Conservation (phyloP, 2,329 filamentous ascomycete genomes). For the Xylaria sp. region DNA sequence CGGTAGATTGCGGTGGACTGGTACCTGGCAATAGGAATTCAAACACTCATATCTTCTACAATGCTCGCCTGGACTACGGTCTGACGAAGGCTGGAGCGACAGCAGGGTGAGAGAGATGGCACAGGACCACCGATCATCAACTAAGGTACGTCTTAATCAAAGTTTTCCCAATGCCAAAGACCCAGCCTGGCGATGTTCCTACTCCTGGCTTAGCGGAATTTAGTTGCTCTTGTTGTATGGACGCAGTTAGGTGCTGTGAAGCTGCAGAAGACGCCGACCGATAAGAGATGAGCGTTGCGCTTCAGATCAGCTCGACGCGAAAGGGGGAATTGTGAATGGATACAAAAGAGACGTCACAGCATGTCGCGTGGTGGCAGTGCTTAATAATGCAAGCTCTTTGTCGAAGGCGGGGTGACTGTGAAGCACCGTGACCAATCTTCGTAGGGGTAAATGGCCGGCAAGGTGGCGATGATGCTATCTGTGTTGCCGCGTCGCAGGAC, state of each 20-base stretch:
- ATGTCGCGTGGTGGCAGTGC: slow-evolving; percentile 24
- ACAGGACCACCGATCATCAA: slow-evolving; percentile 37
- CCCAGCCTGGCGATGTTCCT: slow-evolving; percentile 30
- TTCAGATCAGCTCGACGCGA: neutral
- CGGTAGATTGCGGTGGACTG: slow-evolving; percentile 33
- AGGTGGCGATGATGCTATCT: neutral
- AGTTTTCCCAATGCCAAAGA: slow-evolving; percentile 33
- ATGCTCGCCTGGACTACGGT: slow-evolving; percentile 47
- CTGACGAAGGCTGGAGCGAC: slow-evolving; percentile 39
- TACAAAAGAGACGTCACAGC: slow-evolving; percentile 4
- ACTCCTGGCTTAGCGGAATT: slow-evolving; percentile 26
- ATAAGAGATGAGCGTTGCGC: neutral
- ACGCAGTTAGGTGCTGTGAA: neutral
- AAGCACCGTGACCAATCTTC: neutral
- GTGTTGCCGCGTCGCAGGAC: neutral
- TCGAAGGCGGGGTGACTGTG: neutral
- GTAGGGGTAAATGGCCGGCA: neutral
- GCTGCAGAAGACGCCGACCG: neutral
- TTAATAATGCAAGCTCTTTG: neutral
- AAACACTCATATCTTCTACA: slow-evolving; percentile 51
- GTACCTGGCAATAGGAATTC: slow-evolving; percentile 37
- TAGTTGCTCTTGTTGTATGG: neutral
- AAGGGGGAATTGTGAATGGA: neutral
- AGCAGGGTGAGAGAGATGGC: slow-evolving; percentile 23
- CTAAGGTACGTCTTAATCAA: slow-evolving; percentile 38